Conservation (phyloP, 2,329 filamentous ascomycete genomes). For the Cladosporium cucumerinum region DNA sequence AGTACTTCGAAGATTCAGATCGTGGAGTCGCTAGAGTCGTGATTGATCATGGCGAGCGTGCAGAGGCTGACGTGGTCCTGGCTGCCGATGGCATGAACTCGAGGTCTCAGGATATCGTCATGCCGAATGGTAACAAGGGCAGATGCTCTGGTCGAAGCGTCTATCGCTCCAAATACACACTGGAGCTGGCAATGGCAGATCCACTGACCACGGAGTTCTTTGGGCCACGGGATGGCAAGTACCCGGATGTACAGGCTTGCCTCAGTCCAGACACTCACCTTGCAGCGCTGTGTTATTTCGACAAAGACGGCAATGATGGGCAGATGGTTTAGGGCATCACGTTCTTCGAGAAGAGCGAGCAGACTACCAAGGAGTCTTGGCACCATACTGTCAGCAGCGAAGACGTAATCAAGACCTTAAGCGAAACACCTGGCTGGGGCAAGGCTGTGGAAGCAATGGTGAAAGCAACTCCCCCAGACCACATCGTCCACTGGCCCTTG, state of each 20-base stretch:
- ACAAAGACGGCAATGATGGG: constrained; percentile 28
- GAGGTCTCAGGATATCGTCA: constrained; percentile 43
- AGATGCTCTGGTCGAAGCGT: constrained; percentile 24
- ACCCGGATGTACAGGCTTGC: constrained; percentile 21
- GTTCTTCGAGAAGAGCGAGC: constrained; percentile 37
- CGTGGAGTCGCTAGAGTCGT: constrained; percentile 28
- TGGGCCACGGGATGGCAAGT: constrained; percentile 17
- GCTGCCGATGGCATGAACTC: constrained; percentile 40
- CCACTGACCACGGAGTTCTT: constrained; percentile 22
- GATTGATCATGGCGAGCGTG: constrained; percentile 39
- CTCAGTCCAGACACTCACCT: constrained; percentile 24
- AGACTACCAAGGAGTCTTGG: constrained; percentile 42
- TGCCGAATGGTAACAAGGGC: constrained; percentile 14
- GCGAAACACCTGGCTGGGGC: constrained; percentile 35
- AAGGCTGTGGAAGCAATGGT: constrained; percentile 47
- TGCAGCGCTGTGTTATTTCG: constrained; percentile 36
- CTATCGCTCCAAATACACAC: constrained; percentile 21
- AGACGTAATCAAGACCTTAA: constrained; percentile 27
- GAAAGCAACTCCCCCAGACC: constrained; percentile 35
- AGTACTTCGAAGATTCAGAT: constrained; percentile 44
- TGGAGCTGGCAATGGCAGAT: constrained; percentile 15
- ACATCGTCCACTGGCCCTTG: constrained; percentile 52
- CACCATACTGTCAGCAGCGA: constrained; percentile 39
- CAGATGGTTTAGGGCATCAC: constrained; percentile 42
- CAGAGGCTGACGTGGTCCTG: constrained; percentile 40